Percentiles rank a stretch among this genome's conserved stretches.
Evolutionary conservation across 2,329 filamentous ascomycete genomes (phyloP).

Genomic region (Aspergillus vadensis): DNA sequence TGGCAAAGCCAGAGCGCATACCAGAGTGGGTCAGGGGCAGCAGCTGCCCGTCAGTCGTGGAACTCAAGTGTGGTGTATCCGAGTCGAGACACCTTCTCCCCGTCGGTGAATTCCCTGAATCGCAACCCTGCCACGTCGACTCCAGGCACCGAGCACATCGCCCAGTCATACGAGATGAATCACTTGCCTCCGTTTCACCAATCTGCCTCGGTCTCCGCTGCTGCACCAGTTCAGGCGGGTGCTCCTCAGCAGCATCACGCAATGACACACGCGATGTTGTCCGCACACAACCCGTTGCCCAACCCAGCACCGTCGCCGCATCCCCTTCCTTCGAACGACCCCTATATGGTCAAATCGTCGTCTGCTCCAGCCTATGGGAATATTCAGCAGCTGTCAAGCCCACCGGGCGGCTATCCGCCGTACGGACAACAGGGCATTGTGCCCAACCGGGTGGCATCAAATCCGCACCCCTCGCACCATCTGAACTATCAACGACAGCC

Average conservation of each 20-base stretch:
- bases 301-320: constrained; percentile 46
- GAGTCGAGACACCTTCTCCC: constrained; percentile 58
- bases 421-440: constrained; percentile 44
- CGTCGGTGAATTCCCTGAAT: constrained; percentile 56
- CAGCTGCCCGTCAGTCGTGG: constrained; percentile 50
- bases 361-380: constrained; percentile 49
- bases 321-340: constrained; percentile 61
- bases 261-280: constrained; percentile 51
- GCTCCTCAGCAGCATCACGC: constrained; percentile 45
- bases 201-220: constrained; percentile 54
- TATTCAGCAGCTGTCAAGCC: constrained; percentile 52
- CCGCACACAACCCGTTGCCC: constrained; percentile 44
- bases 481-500: constrained; percentile 45
- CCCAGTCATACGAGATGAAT: constrained; percentile 69
- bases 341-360: constrained; percentile 56
- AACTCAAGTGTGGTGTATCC: constrained; percentile 45
- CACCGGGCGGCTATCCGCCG: constrained; percentile 47
- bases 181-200: constrained; percentile 64
- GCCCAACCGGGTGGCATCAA: constrained; percentile 51
- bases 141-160: constrained; percentile 62
- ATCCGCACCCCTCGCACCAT: constrained; percentile 29
- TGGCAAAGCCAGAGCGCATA: constrained; percentile 65
- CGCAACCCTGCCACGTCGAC: constrained; percentile 61
- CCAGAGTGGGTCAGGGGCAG: constrained; percentile 51
- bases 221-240: constrained; percentile 43